Evolutionary conservation across 306 rosid genomes (phyloP).

Genomic region (Casuarina glauca): DNA sequence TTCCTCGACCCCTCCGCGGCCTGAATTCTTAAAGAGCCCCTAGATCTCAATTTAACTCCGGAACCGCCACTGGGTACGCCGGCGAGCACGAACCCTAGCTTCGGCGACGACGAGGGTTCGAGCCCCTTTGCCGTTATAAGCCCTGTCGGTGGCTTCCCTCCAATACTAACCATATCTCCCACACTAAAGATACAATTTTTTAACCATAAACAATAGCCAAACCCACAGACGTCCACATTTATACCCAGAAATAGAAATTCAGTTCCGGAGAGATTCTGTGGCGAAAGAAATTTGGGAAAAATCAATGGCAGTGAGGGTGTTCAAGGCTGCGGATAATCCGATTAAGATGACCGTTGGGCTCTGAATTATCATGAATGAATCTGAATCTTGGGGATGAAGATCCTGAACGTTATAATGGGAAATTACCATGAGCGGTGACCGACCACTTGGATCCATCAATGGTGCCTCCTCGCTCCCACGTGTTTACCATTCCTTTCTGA

Average conservation of each 20-base stretch:
- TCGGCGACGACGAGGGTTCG: constrained; percentile 21
- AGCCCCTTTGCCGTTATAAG: constrained; percentile 12
- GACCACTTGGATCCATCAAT: too few relatives aligned
- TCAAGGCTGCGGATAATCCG: not conserved
- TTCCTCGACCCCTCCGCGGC: constrained; percentile 44
- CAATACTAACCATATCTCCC: constrained; percentile 44
- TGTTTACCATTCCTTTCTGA: too few relatives aligned
- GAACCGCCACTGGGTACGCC: constrained; percentile 16
- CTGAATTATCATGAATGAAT: not conserved
- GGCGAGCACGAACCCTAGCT: constrained; percentile 17
- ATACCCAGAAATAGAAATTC: not conserved
- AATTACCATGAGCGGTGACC: too few relatives aligned
- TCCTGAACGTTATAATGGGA: not conserved
- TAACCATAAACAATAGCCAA: not conserved
- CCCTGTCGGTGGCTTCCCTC: constrained; percentile 30
- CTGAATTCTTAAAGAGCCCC: constrained; percentile 30
- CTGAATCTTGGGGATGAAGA: not conserved
- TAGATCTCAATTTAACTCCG: constrained; percentile 29
- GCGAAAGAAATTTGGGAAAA: not conserved
- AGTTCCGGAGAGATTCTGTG: not conserved
- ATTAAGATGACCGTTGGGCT: not conserved
- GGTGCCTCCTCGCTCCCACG: too few relatives aligned
- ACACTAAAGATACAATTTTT: not conserved
- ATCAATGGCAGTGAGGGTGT: not conserved
- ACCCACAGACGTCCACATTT: not conserved